These are phyloP conservation scores for Ustilago sp. DNA, from an alignment of 1,284 basidiomycete genomes.

Conservation along the genomic window DNA sequence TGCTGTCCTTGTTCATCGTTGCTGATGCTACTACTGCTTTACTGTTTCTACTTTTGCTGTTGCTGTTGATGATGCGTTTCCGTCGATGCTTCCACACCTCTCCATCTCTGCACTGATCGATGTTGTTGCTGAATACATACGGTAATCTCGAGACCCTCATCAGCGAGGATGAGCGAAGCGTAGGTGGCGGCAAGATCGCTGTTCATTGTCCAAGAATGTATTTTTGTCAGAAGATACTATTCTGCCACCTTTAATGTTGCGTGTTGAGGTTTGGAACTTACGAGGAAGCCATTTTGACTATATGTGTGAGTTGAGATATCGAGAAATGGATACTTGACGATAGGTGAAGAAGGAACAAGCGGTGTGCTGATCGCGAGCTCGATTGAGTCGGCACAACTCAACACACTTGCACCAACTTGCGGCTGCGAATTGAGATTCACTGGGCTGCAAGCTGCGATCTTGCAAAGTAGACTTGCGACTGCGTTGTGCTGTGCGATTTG, in stretches of 20 bases:
- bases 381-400: slow-evolving; percentile 10
- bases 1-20: no score
- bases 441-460: background rate
- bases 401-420: background rate
- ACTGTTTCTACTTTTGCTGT: no score
- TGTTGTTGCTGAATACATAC: slow-evolving; percentile 73
- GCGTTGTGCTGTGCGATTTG: background rate
- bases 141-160: slow-evolving; percentile 89
- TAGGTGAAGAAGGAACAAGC: slow-evolving; percentile 30
- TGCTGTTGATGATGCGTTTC: no score
- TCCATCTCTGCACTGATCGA: background rate
- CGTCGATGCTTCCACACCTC: no score
- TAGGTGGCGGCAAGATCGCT: slow-evolving; percentile 74
- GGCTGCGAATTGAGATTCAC: background rate
- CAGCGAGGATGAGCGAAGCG: slow-evolving; percentile 84
- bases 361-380: slow-evolving; percentile 42
- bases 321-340: slow-evolving; percentile 45
- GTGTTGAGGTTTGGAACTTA: slow-evolving; percentile 25
- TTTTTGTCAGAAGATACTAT: background rate
- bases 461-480: background rate
- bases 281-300: slow-evolving; percentile 56
- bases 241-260: background rate
- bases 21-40: no score
- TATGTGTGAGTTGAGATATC: slow-evolving; percentile 47
- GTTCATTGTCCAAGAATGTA: slow-evolving; percentile 16